These are phyloP conservation scores for Penicillium odoratum DNA, from an alignment of 495 filamentous ascomycete species.

Conservation along the genomic window DNA sequence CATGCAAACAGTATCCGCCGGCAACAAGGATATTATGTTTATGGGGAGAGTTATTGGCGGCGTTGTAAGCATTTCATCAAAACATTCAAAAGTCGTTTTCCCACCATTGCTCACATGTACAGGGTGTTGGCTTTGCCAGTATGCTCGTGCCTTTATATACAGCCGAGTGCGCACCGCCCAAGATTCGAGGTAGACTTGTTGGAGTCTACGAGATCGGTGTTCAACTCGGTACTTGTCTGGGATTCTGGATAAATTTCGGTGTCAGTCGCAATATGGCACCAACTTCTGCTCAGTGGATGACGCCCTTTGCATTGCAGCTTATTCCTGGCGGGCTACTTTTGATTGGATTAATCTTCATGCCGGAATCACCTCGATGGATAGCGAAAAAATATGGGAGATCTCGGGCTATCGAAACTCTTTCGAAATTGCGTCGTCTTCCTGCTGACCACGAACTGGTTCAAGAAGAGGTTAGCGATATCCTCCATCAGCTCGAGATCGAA, in stretches of 20 bases:
- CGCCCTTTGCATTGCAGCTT: slow-evolving; percentile 23
- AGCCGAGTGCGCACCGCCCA: slow-evolving; percentile 70
- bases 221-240: slow-evolving; percentile 62
- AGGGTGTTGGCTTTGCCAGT: slow-evolving; percentile 67
- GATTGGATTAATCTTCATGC: slow-evolving; percentile 51
- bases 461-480: slow-evolving; percentile 12
- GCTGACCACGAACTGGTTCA: slow-evolving; percentile 17
- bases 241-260: slow-evolving; percentile 61
- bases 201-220: slow-evolving; percentile 66
- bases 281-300: slow-evolving; percentile 21
- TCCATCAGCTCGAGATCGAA: slow-evolving; percentile 16
- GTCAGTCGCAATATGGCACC: slow-evolving; percentile 19
- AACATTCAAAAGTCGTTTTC: slow-evolving; percentile 47
- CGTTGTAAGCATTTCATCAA: slow-evolving; percentile 5
- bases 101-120: slow-evolving; percentile 45
- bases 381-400: slow-evolving; percentile 10
- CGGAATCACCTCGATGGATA: slow-evolving; percentile 62
- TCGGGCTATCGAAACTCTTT: slow-evolving; percentile 9
- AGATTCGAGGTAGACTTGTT: slow-evolving; percentile 71
- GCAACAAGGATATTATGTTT: background rate
- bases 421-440: slow-evolving; percentile 16
- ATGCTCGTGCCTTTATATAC: slow-evolving; percentile 73
- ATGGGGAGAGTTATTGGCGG: background rate
- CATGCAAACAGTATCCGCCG: slow-evolving; percentile 37
- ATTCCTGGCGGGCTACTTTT: slow-evolving; percentile 39